Conservation (phyloP, 345 rosid genomes). For the Sonneratia alba region DNA sequence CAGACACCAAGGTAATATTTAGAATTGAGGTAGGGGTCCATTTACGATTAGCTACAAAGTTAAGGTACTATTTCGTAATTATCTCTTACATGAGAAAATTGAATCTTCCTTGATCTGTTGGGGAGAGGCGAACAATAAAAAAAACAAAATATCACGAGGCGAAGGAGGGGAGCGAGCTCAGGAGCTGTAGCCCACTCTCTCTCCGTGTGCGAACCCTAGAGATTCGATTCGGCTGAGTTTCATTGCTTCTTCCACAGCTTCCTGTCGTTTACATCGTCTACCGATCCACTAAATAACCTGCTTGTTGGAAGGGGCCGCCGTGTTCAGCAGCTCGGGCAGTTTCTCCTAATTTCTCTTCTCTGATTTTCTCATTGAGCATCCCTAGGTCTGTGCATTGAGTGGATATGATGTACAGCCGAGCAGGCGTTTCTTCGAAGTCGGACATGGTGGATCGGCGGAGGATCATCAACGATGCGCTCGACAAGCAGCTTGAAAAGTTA, state of each 20-base stretch:
- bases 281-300: background rate
- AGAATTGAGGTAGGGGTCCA: background rate
- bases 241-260: background rate
- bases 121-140: background rate
- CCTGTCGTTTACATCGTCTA: slow-evolving; percentile 21
- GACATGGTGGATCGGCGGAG: slow-evolving; percentile 88
- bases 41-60: background rate
- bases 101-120: too few species aligned
- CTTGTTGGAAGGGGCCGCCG: background rate
- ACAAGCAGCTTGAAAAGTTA: slow-evolving; percentile 80
- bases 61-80: background rate
- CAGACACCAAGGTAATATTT: too few species aligned
- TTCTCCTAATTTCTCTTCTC: background rate
- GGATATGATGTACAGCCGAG: slow-evolving; percentile 20
- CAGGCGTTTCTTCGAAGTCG: slow-evolving; percentile 68
- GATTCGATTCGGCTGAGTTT: slow-evolving; percentile 1
- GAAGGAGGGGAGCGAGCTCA: background rate
- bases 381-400: background rate
- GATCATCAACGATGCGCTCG: slow-evolving; percentile 74
- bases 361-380: background rate
- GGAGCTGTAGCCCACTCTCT: background rate
- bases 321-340: background rate
- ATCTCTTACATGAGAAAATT: background rate
- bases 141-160: background rate
- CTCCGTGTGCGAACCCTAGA: background rate